A percentile compares a stretch with the other conserved stretches of the same genome.
These are phyloP conservation scores for Angophora floribunda DNA, from an alignment of 345 rosid genomes.

Conservation along the genomic window DNA sequence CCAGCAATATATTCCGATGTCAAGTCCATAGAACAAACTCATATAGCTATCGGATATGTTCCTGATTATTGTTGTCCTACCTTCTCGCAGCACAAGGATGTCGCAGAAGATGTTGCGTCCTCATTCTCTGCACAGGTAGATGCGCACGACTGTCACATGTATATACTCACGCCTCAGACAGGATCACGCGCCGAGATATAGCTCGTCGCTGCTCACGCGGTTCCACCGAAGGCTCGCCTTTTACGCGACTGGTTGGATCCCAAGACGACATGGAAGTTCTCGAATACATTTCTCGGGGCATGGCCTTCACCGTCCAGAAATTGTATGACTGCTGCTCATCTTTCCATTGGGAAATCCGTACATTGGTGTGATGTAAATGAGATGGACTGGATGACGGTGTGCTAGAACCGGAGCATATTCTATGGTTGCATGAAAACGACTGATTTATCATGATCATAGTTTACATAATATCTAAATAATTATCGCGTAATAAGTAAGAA, in stretches of 20 bases:
- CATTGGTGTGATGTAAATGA: not conserved
- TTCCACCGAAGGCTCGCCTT: not conserved
- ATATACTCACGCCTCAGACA: constrained; percentile 47
- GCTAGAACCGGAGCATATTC: not conserved
- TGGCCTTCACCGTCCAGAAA: not conserved
- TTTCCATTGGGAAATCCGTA: not conserved
- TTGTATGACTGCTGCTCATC: not conserved
- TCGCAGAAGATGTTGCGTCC: constrained; percentile 29
- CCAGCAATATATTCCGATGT: not conserved
- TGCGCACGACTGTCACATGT: constrained; percentile 61
- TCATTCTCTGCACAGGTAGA: constrained; percentile 57
- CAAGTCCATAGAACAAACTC: not conserved
- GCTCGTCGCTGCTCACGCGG: not conserved
- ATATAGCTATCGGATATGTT: not conserved
- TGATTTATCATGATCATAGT: not conserved
- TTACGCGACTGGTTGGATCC: not conserved
- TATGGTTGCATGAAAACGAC: not conserved
- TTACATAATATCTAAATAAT: not conserved
- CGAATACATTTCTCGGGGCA: not conserved
- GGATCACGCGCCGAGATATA: constrained; percentile 24
- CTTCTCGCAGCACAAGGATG: constrained; percentile 44
- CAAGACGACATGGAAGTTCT: not conserved
- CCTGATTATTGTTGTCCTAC: not conserved
- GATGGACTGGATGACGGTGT: not conserved
- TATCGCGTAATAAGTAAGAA: not conserved